Conservation (phyloP, 164 flowering plant genomes). For the Piper longum region DNA sequence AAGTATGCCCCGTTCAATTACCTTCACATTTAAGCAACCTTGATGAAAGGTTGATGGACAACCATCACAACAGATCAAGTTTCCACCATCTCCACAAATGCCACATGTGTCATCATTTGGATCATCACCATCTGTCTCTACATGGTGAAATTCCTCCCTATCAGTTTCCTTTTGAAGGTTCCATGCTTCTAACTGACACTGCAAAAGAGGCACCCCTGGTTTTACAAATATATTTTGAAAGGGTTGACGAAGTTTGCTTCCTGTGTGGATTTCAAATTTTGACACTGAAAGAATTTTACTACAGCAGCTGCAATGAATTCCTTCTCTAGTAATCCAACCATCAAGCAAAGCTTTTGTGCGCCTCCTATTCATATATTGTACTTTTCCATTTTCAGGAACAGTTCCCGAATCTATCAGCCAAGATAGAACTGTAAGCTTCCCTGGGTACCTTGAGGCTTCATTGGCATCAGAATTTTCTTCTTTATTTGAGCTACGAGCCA, state of each 20-base stretch:
- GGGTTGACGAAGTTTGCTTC: conserved; percentile 78
- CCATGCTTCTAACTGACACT: conserved; percentile 91
- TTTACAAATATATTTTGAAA: conserved; percentile 57
- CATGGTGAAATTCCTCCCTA: conserved; percentile 30
- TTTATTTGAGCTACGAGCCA: conserved; percentile 53
- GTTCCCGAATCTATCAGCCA: conserved; percentile 84
- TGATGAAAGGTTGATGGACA: conserved; percentile 97
- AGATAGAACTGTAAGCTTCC: conserved; percentile 71
- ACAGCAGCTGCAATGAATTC: conserved; percentile 92
- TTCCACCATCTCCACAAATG: conserved; percentile 95
- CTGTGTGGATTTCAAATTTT: conserved; percentile 97
- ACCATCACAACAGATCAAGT: conserved; percentile 94
- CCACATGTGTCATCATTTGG: conserved; percentile 99
- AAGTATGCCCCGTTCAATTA: conserved; percentile 6
- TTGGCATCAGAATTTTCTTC: conserved; percentile 38
- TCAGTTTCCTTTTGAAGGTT: conserved; percentile 46
- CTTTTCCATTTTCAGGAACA: conserved; percentile 55
- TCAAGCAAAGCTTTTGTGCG: conserved; percentile 49
- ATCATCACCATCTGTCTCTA: conserved; percentile 62
- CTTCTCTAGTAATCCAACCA: conserved; percentile 89
- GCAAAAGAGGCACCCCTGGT: conserved; percentile 63
- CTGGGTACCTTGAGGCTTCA: conserved; percentile 63
- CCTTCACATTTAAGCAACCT: conserved; percentile 77
- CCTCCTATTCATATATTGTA: conserved; percentile 72
- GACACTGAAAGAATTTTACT: conserved; percentile 73